Percentiles rank a stretch among this genome's conserved stretches.
phyloP scores from a whole-genome alignment of 768 basidiomycete species.

The Amanita inopinata region DNA sequence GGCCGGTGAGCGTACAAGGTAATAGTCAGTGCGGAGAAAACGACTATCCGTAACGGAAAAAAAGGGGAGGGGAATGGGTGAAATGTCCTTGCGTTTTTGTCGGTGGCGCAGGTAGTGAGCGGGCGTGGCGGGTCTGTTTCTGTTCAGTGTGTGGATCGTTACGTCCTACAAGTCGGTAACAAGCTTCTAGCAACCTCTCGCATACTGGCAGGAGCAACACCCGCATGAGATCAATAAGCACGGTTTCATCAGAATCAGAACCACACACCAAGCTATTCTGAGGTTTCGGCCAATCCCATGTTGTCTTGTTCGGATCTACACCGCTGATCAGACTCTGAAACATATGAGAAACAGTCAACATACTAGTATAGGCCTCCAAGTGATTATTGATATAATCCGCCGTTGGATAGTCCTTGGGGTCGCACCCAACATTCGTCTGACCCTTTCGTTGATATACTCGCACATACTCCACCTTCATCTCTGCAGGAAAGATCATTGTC shows the following conservation, averaged over 20 bases:
- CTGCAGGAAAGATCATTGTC: conserved; percentile 59
- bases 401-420: conserved; percentile 58
- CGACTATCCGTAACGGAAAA: too few relatives aligned
- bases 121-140: neutral
- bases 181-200: neutral
- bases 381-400: conserved; percentile 50
- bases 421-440: conserved; percentile 52
- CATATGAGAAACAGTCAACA: conserved; percentile 18
- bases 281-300: conserved; percentile 33
- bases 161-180: neutral
- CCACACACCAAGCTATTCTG: conserved; percentile 25
- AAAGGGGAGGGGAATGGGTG: too few relatives aligned
- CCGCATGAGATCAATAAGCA: neutral
- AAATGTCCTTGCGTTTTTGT: too few relatives aligned
- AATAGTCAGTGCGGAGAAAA: too few relatives aligned
- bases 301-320: conserved; percentile 35
- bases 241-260: neutral
- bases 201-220: neutral
- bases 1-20: too few relatives aligned
- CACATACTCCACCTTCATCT: conserved; percentile 70
- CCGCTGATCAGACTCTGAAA: neutral
- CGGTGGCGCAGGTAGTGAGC: neutral
- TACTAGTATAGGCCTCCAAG: conserved; percentile 47
- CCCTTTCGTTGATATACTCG: conserved; percentile 68
- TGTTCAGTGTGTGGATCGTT: neutral